Conservation (phyloP, 768 basidiomycete species). For the Naematelia aurantialba region DNA sequence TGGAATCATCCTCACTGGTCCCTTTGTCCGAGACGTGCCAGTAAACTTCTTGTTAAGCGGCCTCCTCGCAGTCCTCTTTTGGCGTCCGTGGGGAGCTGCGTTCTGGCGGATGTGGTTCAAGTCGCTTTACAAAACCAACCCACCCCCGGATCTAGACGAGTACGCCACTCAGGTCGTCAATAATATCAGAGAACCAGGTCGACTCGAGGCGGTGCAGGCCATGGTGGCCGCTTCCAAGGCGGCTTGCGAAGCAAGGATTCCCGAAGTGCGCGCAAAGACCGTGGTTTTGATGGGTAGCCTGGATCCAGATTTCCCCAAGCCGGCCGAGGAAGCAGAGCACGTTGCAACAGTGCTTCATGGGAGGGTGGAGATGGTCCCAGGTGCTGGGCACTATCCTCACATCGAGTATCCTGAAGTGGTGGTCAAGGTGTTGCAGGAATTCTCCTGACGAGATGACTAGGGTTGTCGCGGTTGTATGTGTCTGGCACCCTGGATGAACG, state of each 20-base stretch:
- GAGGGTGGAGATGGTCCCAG: not conserved
- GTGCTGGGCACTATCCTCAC: not conserved
- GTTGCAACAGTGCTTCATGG: not conserved
- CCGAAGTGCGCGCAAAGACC: not conserved
- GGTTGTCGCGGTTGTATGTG: too few species aligned
- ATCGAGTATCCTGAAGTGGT: not conserved
- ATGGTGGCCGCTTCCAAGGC: not conserved
- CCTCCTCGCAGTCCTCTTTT: not conserved
- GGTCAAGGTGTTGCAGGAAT: not conserved
- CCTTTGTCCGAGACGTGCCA: not conserved
- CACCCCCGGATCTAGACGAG: not conserved
- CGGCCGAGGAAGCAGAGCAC: not conserved
- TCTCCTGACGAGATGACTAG: too few species aligned
- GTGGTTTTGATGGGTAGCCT: not conserved
- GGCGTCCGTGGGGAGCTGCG: not conserved
- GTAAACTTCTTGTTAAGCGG: not conserved
- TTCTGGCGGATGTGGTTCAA: not conserved
- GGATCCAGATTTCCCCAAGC: not conserved
- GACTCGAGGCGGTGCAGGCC: not conserved
- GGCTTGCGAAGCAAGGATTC: not conserved
- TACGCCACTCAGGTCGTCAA: not conserved
- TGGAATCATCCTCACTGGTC: not conserved
- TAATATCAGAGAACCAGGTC: not conserved
- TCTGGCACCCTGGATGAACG: too few species aligned
- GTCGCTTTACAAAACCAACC: not conserved